A percentile compares a stretch with the other conserved stretches of the same genome.
Evolutionary conservation across 768 basidiomycete genomes (phyloP).

Genomic region (Leccinum uliginosum): DNA sequence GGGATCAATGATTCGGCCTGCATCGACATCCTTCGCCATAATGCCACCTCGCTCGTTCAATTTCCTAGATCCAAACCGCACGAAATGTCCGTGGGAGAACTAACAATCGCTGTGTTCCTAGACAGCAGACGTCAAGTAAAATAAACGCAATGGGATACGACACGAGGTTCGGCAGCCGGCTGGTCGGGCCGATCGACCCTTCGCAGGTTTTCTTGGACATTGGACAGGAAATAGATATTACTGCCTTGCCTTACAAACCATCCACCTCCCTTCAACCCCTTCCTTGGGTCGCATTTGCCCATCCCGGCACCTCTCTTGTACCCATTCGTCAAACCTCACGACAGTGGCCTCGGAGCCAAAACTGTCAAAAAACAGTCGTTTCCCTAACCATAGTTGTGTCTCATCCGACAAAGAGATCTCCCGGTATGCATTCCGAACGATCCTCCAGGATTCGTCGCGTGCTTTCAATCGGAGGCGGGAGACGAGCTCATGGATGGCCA

Average conservation of each 20-base stretch:
- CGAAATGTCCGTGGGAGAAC: not conserved
- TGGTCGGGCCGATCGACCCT: not conserved
- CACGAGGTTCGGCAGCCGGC: not conserved
- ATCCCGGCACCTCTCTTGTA: constrained; percentile 36
- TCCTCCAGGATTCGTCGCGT: constrained; percentile 52
- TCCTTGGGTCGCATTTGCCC: constrained; percentile 57
- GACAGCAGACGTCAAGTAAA: too few relatives aligned
- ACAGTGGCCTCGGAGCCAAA: constrained; percentile 26
- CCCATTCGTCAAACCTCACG: constrained; percentile 49
- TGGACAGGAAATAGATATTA: not conserved
- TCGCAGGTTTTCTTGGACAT: not conserved
- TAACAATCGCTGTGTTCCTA: not conserved
- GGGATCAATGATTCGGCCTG: not conserved
- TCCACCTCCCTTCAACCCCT: constrained; percentile 55
- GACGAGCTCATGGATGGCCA: constrained; percentile 43
- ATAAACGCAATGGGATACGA: not conserved
- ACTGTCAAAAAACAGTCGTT: constrained; percentile 43
- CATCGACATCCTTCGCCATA: not conserved
- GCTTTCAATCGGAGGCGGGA: constrained; percentile 47
- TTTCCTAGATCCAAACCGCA: not conserved
- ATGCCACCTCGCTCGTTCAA: not conserved
- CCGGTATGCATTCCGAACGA: constrained; percentile 60
- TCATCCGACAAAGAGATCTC: constrained; percentile 44
- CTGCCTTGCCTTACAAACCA: constrained; percentile 49
- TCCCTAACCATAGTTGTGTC: constrained; percentile 45